Conservation (phyloP, 805 yeast genomes). For the Cyberlindnera mycetangii region DNA sequence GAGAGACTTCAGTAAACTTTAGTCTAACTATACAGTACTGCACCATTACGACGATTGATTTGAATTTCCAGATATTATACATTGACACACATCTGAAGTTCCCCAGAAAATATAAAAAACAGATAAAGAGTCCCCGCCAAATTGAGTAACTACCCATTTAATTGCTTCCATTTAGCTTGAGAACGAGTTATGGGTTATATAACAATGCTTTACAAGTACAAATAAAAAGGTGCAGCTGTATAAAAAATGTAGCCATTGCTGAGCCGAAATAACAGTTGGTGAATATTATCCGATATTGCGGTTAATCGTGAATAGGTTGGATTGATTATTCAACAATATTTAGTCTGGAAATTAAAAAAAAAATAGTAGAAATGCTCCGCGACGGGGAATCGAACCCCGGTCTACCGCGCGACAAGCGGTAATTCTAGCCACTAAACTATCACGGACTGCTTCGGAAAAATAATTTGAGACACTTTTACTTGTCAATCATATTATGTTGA, state of each 20-base stretch:
- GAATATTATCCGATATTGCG: no score
- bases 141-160: background rate
- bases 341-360: background rate
- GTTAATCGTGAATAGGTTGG: no score
- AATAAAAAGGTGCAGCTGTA: no score
- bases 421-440: slow-evolving; percentile 29
- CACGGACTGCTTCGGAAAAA: slow-evolving; percentile 19
- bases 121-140: background rate
- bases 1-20: slow-evolving; percentile 56
- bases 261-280: no score
- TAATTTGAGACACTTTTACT: no score
- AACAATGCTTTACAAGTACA: no score
- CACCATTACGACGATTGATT: slow-evolving; percentile 6
- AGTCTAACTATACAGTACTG: background rate
- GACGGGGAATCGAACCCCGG: slow-evolving; percentile 31
- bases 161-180: no score
- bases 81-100: background rate
- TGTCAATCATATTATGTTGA: no score
- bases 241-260: no score
- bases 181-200: no score
- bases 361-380: slow-evolving; percentile 18
- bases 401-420: slow-evolving; percentile 30
- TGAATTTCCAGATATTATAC: background rate
- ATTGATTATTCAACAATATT: background rate
- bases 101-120: background rate